Evolutionary conservation across 75 land plant genomes (phyloP), one percentile per base, ranked within the genome.

Genomic region (Gnetum montanum): DNA sequence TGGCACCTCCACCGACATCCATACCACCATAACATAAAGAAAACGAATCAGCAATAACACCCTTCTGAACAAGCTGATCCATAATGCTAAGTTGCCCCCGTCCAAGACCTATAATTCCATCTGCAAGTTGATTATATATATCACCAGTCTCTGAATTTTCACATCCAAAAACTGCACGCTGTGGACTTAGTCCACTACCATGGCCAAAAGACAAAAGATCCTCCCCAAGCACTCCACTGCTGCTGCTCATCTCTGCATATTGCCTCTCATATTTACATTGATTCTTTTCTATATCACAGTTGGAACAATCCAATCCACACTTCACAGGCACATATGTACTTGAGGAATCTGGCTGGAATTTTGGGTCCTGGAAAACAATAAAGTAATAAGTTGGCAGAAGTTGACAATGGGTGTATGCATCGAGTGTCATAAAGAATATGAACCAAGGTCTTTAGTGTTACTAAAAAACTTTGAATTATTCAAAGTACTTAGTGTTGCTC

Each of bases 81-180:
- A 94, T 64, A 43, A 94, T 70, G 57, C 98, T 94, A 25, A 85
- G 85, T 13, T 65, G 78, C 44, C 98, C 96, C 34, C 96, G 79
- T 15, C 98, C 98, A 46, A 94, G 64, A 15, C 98, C 98, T 82
- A 94, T 90, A 25, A 94, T 94, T n/a, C 98, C 98, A 80, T 94
- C 98, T 74, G 98, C 98, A 59, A 70, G 86, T 58, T 94, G 98
- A 59, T 70, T 72, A 60, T 74, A 85, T 26, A 94, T 67, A 59
- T 90, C 98, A 54, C 98, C 98, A 35, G 91, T 85, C 66, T 94
- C 98, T 46, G 66, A 57, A 58, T 76, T 90, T 65, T 94, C 98
- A 71, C 98, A 94, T 8, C 98, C 98, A 73, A 94, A 94, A 38
- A 86, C 62, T 57, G 79, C 82, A 57, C 69, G 62, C 57, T 89